Percentiles rank a stretch among this genome's conserved stretches.
Conservation (phyloP, 495 filamentous ascomycete species). For the Penicillium paxilli region DNA sequence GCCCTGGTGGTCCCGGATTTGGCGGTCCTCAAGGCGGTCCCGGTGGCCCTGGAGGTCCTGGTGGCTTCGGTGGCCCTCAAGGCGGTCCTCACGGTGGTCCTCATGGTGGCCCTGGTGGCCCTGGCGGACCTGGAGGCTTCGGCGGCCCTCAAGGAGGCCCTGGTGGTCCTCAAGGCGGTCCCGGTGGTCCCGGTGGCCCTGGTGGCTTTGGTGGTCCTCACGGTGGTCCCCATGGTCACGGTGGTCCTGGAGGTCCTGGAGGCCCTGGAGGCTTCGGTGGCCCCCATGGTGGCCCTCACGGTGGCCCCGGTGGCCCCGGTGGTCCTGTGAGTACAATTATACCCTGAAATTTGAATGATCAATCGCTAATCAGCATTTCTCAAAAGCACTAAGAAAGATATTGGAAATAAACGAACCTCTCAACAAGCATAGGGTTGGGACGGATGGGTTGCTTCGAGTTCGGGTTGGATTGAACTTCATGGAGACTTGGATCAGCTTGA, state of each 20-base stretch:
- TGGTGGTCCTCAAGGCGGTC: neutral
- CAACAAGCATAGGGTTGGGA: neutral
- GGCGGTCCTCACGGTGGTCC: constrained; percentile 3
- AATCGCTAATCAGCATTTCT: neutral
- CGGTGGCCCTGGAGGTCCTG: neutral
- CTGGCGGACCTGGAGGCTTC: constrained; percentile 1
- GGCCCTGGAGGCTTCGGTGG: neutral
- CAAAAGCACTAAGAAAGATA: neutral
- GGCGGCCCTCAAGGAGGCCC: neutral
- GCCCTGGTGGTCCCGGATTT: neutral
- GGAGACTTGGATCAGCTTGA: no score
- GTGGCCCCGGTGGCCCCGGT: constrained; percentile 5
- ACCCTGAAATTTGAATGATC: neutral
- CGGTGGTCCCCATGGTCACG: neutral
- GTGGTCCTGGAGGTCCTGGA: neutral
- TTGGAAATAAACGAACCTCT: neutral
- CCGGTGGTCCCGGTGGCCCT: constrained; percentile 3
- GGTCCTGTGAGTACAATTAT: constrained; percentile 1
- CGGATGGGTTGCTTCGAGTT: neutral
- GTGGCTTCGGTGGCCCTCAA: neutral
- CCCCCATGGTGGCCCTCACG: constrained; percentile 1
- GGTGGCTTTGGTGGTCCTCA: constrained; percentile 1
- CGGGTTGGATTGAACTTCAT: no score
- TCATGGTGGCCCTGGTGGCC: neutral
- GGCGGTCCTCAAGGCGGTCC: constrained; percentile 1